Evolutionary conservation across 257 asterid genomes (phyloP).

Genomic region (Lantana camara): DNA sequence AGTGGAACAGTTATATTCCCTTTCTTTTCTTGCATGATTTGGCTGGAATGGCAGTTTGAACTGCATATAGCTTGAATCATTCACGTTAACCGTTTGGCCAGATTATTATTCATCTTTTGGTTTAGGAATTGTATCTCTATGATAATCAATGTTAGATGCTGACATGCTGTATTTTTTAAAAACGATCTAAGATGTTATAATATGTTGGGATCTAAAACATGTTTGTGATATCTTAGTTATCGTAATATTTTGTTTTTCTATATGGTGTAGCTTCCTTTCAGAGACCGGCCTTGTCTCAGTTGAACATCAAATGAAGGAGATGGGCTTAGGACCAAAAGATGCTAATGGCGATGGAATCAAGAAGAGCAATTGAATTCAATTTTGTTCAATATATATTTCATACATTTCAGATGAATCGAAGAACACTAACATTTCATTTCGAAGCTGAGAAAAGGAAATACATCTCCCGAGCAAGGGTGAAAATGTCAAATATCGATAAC

Average conservation of each 20-base stretch:
- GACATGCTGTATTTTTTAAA: neutral
- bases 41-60: neutral
- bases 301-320: constrained; percentile 80
- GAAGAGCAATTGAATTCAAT: constrained; percentile 46
- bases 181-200: neutral
- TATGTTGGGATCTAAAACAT: constrained; percentile 1
- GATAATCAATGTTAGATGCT: neutral
- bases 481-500: neutral
- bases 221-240: neutral
- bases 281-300: constrained; percentile 89
- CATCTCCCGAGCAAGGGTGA: constrained; percentile 4
- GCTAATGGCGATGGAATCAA: constrained; percentile 37
- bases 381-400: constrained; percentile 21
- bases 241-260: constrained; percentile 11
- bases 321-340: constrained; percentile 61
- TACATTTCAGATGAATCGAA: constrained; percentile 16
- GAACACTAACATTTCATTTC: constrained; percentile 17
- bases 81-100: neutral
- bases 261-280: constrained; percentile 65
- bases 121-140: too few relatives aligned
- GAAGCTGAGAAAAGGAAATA: neutral
- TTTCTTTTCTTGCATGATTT: neutral
- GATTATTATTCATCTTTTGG: neutral
- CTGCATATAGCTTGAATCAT: neutral
- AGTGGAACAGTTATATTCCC: neutral